Conservation (phyloP, 768 basidiomycete species). For the Tylopilus sp. region DNA sequence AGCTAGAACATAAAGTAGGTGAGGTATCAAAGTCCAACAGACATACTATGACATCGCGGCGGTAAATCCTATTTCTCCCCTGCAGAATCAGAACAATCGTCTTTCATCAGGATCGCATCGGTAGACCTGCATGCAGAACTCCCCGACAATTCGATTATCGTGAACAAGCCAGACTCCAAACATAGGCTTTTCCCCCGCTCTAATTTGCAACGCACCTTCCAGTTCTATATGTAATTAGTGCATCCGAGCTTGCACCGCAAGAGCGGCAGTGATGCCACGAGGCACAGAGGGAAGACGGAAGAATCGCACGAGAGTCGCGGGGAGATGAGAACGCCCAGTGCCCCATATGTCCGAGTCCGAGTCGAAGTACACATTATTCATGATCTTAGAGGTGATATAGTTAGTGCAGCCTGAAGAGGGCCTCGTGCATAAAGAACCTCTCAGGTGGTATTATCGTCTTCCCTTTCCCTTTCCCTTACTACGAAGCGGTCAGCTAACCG, state of each 20-base stretch:
- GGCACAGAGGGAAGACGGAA: slow-evolving; percentile 4
- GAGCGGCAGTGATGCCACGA: slow-evolving; percentile 3
- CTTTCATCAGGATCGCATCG: too few relatives aligned
- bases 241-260: neutral
- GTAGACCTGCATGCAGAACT: too few relatives aligned
- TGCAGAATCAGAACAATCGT: too few relatives aligned
- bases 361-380: slow-evolving; percentile 6
- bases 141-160: too few relatives aligned
- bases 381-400: neutral
- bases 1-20: neutral
- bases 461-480: neutral
- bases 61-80: too few relatives aligned
- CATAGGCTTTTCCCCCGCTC: too few relatives aligned
- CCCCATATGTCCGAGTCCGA: neutral
- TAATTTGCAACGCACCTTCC: too few relatives aligned
- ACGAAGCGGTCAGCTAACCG: slow-evolving; percentile 1
- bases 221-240: too few relatives aligned
- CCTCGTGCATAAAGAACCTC: slow-evolving; percentile 3
- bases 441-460: neutral
- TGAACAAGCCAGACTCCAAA: too few relatives aligned
- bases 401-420: neutral
- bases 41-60: too few relatives aligned
- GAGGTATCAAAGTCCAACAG: neutral
- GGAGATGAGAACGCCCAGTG: slow-evolving; percentile 1
- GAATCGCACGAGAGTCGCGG: slow-evolving; percentile 2